Conservation (phyloP, 2,329 filamentous ascomycete genomes). For the Chlorencoelia australis region DNA sequence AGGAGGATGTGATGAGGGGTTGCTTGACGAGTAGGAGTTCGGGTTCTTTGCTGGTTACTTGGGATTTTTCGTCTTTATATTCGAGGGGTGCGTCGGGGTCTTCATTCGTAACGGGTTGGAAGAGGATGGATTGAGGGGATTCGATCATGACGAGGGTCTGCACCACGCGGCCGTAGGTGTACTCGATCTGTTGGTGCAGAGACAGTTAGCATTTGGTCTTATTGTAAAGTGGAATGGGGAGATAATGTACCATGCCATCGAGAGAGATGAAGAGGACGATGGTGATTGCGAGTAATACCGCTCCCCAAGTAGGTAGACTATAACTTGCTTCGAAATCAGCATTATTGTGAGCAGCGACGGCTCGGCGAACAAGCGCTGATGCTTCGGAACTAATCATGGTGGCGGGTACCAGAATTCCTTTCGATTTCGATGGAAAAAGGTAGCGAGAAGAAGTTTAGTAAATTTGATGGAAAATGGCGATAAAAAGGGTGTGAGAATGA, state of each 20-base stretch:
- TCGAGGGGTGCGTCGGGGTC: slow-evolving; percentile 25
- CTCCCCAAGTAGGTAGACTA: slow-evolving; percentile 19
- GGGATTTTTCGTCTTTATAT: slow-evolving; percentile 23
- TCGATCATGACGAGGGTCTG: slow-evolving; percentile 56
- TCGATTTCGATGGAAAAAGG: too few species aligned
- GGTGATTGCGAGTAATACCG: slow-evolving; percentile 11
- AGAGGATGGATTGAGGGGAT: slow-evolving; percentile 40
- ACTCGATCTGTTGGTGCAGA: slow-evolving; percentile 34
- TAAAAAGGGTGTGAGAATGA: too few species aligned
- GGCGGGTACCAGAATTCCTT: too few species aligned
- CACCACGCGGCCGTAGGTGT: slow-evolving; percentile 50
- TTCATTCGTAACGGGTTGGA: slow-evolving; percentile 31
- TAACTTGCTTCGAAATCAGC: background rate
- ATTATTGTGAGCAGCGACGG: background rate
- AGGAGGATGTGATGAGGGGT: slow-evolving; percentile 50
- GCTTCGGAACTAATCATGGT: too few species aligned
- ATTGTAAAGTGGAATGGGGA: background rate
- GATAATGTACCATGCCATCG: slow-evolving; percentile 12
- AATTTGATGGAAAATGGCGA: too few species aligned
- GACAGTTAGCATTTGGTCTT: slow-evolving; percentile 8
- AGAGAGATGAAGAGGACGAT: slow-evolving; percentile 5
- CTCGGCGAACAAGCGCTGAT: too few species aligned
- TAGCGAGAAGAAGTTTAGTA: too few species aligned
- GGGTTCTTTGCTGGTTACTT: slow-evolving; percentile 26
- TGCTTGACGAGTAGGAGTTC: slow-evolving; percentile 37